Evolutionary conservation across 1,284 basidiomycete genomes (phyloP), one percentile per base, ranked within the genome.

Genomic region (Megacollybia platyphylla): DNA sequence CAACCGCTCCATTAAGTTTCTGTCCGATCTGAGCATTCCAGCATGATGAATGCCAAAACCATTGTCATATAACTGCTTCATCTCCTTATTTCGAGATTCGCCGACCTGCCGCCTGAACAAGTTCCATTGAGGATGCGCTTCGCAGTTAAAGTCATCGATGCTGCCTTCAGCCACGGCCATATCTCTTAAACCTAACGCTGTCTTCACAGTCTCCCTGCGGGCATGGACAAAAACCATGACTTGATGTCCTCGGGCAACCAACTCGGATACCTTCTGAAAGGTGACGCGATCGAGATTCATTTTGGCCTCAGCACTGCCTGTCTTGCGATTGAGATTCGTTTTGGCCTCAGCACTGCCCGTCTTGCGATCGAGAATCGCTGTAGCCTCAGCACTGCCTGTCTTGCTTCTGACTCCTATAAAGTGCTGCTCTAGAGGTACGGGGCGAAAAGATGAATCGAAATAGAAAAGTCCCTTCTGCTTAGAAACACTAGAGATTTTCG

Each of bases 171-270:
- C 61, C 6, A 75, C 57, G 0, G 91, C 84, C 48, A 84, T 74
- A 50, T 98, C 96, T 45, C 81, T 80, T 10, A 99, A 69, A n/a
- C 74, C 76, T 54, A 82, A 66, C 0, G 93, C 92, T 0, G 89
- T 80, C 58, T 96, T 97, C 48, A 99, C 96, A 0, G 96, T 99
- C 56, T 98, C 96, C 61, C 97, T 98, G 24, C 96, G 78, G 11
- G 96, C 91, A 59, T 99, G 96, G 7, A 99, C 96, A 56, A 99
- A 99, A 0, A 99, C 91, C 94, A 99, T 98, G 45, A 97, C 92
- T 61, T 98, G 96, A 61, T 99, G 96, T 0, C 91, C 93, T 53
- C 82, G 76, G 40, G 65, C 71, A 10, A 96, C 86, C 7, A 96
- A 68, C 37, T 87, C 82, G 0, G 80, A 73, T 7, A 93, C 87